Evolutionary conservation across 495 filamentous ascomycete species (phyloP), one percentile per base, ranked within the genome.

Genomic region (Lasiosphaeris hirsuta): DNA sequence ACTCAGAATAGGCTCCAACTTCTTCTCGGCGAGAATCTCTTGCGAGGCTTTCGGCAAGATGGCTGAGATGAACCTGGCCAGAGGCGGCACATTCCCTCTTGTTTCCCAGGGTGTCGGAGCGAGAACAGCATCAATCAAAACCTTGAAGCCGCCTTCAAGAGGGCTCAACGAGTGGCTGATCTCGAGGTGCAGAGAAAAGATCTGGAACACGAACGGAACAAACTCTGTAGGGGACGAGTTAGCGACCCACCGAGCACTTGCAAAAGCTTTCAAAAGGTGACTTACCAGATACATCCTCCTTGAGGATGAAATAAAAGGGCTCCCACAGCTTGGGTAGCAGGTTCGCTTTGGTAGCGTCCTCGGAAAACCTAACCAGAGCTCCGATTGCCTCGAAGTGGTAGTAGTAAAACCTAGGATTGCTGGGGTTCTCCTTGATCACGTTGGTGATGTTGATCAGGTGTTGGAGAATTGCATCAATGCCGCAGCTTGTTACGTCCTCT

Each of bases 361-460:
- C 89, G 58, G 84, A 84, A 64, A 86, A 90, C 83, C 86, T 80
- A 55, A 97, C 90, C 45, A 99, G 82, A n/a, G 94, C 92, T n/a
- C 94, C 95, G 44, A 97, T 71, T 1, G 88, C 86, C 72, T 99
- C 95, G 56, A 99, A 99, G 68, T 95, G 90, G 72, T 91, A 99
- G 74, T 99, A 97, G 73, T 96, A 96, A 73, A 99, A 99, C 13
- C 92, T 82, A 1, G 95, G 95, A 72, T 99, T 99, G 73, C 90
- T 96, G 2, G 95, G 95, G 71, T 99, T 99, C 58, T 84, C 78
- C 63, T 88, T 85, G 69, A 96, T 97, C 60, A 94, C 84, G 58
- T 86, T 82, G 6, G 90, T 96, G 63, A 99, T 96, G 56, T 79
- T 86, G 63, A 94, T 84, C 51, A 97, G 75, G 67, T 93, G 88